These are phyloP conservation scores for Coemansia guatemalensis DNA, from an alignment of 192 early-diverging fungal genomes.

Conservation along the genomic window DNA sequence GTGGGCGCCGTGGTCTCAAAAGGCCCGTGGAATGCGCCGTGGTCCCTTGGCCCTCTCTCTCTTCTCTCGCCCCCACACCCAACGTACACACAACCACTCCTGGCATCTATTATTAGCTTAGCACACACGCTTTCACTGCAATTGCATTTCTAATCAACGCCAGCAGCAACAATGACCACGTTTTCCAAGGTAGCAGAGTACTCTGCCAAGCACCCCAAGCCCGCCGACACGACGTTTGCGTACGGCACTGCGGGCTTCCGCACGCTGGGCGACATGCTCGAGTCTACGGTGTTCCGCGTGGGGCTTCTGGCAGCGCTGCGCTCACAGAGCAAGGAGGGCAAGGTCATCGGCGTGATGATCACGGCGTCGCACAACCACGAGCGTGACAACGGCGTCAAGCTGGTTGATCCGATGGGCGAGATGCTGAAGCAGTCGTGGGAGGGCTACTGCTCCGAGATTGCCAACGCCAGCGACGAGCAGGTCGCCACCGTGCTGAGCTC, in stretches of 20 bases:
- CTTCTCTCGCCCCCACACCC: constrained; percentile 9
- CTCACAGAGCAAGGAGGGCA: constrained; percentile 82
- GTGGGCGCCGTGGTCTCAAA: not conserved
- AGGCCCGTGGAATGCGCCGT: not conserved
- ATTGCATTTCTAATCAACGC: not conserved
- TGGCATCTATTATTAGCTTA: not conserved
- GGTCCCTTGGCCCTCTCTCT: constrained; percentile 2
- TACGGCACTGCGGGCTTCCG: constrained; percentile 99
- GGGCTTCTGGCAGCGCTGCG: constrained; percentile 90
- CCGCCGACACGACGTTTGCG: constrained; percentile 57
- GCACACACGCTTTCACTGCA: not conserved
- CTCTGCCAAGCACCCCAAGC: constrained; percentile 73
- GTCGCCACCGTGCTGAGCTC: constrained; percentile 61
- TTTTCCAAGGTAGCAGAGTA: constrained; percentile 45
- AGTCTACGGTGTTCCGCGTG: constrained; percentile 90
- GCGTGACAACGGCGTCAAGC: constrained; percentile 97
- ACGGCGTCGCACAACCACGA: constrained; percentile 99
- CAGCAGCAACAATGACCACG: constrained; percentile 10
- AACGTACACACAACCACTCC: not conserved
- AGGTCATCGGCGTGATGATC: constrained; percentile 94
- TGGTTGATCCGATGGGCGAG: constrained; percentile 97
- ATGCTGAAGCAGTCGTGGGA: constrained; percentile 99
- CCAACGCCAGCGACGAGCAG: constrained; percentile 78
- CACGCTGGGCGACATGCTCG: constrained; percentile 84
- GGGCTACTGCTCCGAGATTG: constrained; percentile 80